These are phyloP conservation scores for Hericium coralloides DNA, from an alignment of 768 basidiomycete genomes.

Conservation along the genomic window DNA sequence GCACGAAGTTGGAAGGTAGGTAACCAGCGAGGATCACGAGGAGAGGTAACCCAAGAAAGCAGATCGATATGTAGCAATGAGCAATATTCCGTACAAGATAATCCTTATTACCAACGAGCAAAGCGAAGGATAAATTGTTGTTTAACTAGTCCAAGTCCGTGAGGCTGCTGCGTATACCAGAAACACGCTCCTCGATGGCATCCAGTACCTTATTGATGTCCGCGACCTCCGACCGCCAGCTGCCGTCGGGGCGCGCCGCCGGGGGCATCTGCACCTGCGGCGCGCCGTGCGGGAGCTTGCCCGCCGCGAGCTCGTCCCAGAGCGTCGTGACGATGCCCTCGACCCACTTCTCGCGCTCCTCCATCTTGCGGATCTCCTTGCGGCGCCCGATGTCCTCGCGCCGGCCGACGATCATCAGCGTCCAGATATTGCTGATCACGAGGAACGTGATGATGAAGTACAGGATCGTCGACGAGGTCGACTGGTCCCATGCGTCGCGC, in stretches of 20 bases:
- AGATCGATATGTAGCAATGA: too few species aligned
- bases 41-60: too few species aligned
- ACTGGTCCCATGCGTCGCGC: constrained; percentile 72
- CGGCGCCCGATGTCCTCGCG: constrained; percentile 36
- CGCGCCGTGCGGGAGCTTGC: constrained; percentile 6
- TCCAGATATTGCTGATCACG: constrained; percentile 75
- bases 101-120: too few species aligned
- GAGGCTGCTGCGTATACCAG: constrained; percentile 3
- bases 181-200: constrained; percentile 8
- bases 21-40: too few species aligned
- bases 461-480: constrained; percentile 60
- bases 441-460: constrained; percentile 65
- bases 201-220: constrained; percentile 7
- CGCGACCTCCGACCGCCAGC: constrained; percentile 6
- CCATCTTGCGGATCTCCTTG: constrained; percentile 43
- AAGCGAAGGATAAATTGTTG: too few species aligned
- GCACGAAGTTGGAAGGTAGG: too few species aligned
- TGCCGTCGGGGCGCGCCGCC: constrained; percentile 14
- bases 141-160: constrained; percentile 1
- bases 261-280: constrained; percentile 7
- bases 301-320: constrained; percentile 57
- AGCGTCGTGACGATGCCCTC: constrained; percentile 63
- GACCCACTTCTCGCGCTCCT: constrained; percentile 69
- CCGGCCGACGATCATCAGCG: constrained; percentile 37
- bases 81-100: too few species aligned